A percentile compares a stretch with the other conserved stretches of the same genome.
These are phyloP conservation scores for Thyridium curvatum DNA, from an alignment of 2,329 filamentous ascomycete genomes.

Conservation along the genomic window DNA sequence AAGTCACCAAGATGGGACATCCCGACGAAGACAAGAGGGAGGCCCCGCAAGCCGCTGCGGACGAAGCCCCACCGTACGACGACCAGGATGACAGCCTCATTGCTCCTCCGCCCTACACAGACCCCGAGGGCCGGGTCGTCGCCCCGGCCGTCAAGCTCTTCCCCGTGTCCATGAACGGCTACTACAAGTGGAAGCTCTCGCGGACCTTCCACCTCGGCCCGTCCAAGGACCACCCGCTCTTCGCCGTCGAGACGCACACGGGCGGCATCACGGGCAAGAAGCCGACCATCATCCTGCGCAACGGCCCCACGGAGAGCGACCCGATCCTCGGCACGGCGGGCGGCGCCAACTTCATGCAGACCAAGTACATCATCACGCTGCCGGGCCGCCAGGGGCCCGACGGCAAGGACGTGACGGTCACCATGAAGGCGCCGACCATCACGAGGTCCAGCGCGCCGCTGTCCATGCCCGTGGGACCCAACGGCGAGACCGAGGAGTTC, in stretches of 20 bases:
- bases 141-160: conserved; percentile 3
- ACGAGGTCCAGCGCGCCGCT: neutral
- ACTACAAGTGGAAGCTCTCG: conserved; percentile 8
- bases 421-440: neutral
- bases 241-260: conserved; percentile 9
- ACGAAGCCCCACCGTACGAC: too few species aligned
- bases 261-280: conserved; percentile 8
- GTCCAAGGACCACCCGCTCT: conserved; percentile 10
- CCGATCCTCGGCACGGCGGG: conserved; percentile 12
- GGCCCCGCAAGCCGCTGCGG: too few species aligned
- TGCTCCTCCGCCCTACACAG: too few species aligned
- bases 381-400: neutral
- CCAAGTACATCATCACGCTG: conserved; percentile 4
- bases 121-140: too few species aligned
- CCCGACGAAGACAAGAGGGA: too few species aligned
- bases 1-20: too few species aligned
- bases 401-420: neutral
- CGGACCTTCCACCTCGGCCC: conserved; percentile 13
- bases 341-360: conserved; percentile 5
- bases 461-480: conserved; percentile 1
- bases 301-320: conserved; percentile 8
- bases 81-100: too few species aligned
- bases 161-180: conserved; percentile 13
- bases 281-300: conserved; percentile 11
- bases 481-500: conserved; percentile 13